Percentiles rank a stretch among this genome's conserved stretches.
These are phyloP conservation scores for Luffa acutangula DNA, from an alignment of 306 rosid genomes.

Conservation along the genomic window DNA sequence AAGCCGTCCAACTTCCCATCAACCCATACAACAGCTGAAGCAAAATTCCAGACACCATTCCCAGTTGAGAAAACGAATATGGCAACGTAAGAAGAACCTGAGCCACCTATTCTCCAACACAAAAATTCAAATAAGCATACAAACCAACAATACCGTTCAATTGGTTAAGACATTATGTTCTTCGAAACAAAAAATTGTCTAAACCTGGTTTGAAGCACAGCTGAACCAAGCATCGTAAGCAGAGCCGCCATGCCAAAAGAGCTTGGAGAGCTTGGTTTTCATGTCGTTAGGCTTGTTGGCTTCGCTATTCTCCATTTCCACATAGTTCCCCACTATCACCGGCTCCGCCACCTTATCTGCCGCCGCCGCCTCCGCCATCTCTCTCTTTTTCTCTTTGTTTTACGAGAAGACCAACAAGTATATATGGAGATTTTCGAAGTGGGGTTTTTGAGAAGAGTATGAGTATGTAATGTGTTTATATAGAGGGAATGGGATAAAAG, in stretches of 20 bases:
- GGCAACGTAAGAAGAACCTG: conserved; percentile 95
- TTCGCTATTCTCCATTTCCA: conserved; percentile 71
- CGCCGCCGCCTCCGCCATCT: conserved; percentile 20
- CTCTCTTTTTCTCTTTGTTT: background rate
- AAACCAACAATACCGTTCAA: background rate
- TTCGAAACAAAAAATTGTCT: no score
- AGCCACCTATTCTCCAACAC: conserved; percentile 50
- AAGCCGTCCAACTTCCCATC: conserved; percentile 95
- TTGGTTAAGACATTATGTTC: no score
- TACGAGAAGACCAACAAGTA: background rate
- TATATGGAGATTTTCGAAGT: background rate
- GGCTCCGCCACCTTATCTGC: conserved; percentile 58
- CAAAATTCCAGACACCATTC: conserved; percentile 77
- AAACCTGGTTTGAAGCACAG: conserved; percentile 94
- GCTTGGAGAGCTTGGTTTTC: conserved; percentile 47
- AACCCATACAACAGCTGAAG: conserved; percentile 81
- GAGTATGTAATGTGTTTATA: background rate
- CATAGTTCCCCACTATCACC: conserved; percentile 65
- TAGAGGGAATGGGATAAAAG: no score
- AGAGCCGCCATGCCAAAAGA: conserved; percentile 97
- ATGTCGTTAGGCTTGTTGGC: conserved; percentile 36
- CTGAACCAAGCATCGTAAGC: conserved; percentile 98
- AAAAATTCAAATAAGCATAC: background rate
- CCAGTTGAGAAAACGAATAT: conserved; percentile 91
- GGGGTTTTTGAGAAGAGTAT: background rate